phyloP scores from a whole-genome alignment of 306 rosid genomes.

The Rosa lucieae region DNA sequence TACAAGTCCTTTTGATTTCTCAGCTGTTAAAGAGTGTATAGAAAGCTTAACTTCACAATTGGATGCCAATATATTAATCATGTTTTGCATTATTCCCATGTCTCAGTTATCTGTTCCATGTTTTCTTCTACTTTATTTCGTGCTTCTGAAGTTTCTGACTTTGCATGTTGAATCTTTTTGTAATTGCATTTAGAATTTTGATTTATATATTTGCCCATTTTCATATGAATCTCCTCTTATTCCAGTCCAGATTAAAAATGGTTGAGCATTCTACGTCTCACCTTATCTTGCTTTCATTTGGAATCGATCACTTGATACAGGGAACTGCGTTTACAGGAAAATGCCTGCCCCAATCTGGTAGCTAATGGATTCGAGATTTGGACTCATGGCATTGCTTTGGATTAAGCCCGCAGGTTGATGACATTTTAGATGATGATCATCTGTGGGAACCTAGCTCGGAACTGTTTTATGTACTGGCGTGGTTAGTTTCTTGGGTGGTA shows the following conservation, averaged over 20 bases:
- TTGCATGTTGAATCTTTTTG: not conserved
- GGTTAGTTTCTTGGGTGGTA: constrained; percentile 14
- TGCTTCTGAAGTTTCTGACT: not conserved
- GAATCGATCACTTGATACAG: constrained; percentile 26
- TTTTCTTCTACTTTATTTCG: not conserved
- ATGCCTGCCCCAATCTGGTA: constrained; percentile 13
- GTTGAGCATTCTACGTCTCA: constrained; percentile 28
- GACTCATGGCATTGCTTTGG: constrained; percentile 23
- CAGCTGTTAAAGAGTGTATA: not conserved
- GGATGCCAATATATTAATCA: not conserved
- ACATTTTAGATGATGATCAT: not conserved
- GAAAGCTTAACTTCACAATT: not conserved
- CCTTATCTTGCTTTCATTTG: constrained; percentile 21
- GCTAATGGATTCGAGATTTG: constrained; percentile 20
- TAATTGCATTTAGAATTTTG: not conserved
- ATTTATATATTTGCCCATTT: not conserved
- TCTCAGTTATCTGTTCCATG: not conserved
- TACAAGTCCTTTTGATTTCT: not conserved
- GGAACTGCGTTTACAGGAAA: not conserved
- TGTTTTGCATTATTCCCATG: not conserved
- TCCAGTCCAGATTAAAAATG: not conserved
- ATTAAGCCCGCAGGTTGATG: not conserved
- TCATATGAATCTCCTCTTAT: not conserved
- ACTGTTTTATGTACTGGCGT: not conserved
- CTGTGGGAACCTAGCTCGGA: not conserved